phyloP scores from a whole-genome alignment of 164 flowering plant species.

The Echeveria elegans region DNA sequence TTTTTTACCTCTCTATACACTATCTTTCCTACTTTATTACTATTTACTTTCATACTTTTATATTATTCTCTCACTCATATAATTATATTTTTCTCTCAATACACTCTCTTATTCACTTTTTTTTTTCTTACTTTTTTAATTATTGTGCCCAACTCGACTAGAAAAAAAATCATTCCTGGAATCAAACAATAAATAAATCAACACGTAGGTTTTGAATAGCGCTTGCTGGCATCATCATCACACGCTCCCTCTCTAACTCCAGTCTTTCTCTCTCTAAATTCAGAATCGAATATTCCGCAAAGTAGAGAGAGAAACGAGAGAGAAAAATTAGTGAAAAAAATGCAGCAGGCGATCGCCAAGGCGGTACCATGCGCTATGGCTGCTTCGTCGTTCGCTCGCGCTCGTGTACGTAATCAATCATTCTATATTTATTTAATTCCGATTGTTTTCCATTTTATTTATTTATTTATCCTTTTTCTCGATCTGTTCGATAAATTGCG shows the following conservation, averaged over 20 bases:
- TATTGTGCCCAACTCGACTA: no score
- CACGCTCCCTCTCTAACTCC: background rate
- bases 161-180: no score
- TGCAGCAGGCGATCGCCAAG: slow-evolving; percentile 7
- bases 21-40: no score
- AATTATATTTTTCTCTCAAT: no score
- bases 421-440: background rate
- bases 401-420: background rate
- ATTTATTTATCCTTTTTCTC: background rate
- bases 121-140: no score
- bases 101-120: no score
- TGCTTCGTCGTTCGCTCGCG: slow-evolving; percentile 2
- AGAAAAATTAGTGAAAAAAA: background rate
- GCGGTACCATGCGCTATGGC: slow-evolving; percentile 2
- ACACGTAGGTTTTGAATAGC: background rate
- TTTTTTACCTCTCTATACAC: no score
- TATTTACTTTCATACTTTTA: no score
- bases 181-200: no score
- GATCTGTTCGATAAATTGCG: background rate
- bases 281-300: background rate
- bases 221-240: background rate
- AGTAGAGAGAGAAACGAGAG: background rate
- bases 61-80: no score
- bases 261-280: background rate
- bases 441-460: background rate